Percentiles rank a stretch among this genome's conserved stretches.
These are phyloP conservation scores for Metarhizium anisopliae DNA, from an alignment of 2,329 filamentous ascomycete species.

Conservation along the genomic window DNA sequence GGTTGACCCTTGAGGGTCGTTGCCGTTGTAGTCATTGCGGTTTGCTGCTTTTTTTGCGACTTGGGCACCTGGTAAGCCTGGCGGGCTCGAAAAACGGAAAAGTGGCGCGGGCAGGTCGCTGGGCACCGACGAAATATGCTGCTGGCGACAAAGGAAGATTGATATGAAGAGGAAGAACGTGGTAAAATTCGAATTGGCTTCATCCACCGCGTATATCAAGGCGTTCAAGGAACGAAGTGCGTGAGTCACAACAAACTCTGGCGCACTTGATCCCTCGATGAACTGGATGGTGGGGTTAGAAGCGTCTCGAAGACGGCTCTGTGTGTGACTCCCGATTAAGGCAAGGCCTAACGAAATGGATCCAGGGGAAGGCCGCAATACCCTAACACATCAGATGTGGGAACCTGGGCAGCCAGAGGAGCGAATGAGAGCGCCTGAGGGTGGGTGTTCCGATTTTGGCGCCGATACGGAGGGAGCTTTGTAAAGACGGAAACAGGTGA, in stretches of 20 bases:
- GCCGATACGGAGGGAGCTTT: not conserved
- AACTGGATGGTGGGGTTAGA: slow-evolving; percentile 12
- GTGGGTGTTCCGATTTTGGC: not conserved
- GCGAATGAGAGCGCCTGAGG: not conserved
- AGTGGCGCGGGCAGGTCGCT: slow-evolving; percentile 15
- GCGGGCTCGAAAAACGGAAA: slow-evolving; percentile 20
- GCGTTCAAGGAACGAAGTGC: slow-evolving; percentile 10
- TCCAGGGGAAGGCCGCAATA: not conserved
- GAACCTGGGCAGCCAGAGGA: not conserved
- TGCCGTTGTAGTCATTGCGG: slow-evolving; percentile 38
- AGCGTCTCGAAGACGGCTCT: slow-evolving; percentile 2
- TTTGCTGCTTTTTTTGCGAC: slow-evolving; percentile 14
- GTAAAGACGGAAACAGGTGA: too few relatives aligned
- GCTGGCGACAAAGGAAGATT: slow-evolving; percentile 5
- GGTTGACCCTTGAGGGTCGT: slow-evolving; percentile 85
- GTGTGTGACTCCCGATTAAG: slow-evolving; percentile 2
- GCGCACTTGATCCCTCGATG: slow-evolving; percentile 11
- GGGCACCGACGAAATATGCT: slow-evolving; percentile 11
- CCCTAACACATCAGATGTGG: not conserved
- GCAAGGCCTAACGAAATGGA: not conserved
- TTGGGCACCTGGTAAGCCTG: slow-evolving; percentile 19
- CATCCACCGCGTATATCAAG: slow-evolving; percentile 15
- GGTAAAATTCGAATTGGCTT: slow-evolving; percentile 15
- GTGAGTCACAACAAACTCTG: slow-evolving; percentile 19
- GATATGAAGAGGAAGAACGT: slow-evolving; percentile 5